A percentile compares a stretch with the other conserved stretches of the same genome.
Conservation (phyloP, 108 stramenopile genomes). For the Epipyxis sp. region DNA sequence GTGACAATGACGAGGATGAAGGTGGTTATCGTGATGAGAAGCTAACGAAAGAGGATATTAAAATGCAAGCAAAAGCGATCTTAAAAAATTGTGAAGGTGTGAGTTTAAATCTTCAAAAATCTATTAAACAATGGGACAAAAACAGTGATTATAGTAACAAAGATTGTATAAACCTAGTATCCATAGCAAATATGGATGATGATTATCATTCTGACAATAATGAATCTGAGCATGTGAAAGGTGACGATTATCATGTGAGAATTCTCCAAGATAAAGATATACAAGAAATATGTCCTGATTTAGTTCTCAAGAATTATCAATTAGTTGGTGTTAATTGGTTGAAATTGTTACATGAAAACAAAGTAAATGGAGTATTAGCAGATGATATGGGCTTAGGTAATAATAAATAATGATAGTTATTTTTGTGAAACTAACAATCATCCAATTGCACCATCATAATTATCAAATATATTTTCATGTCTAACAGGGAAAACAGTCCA, state of each 20-base stretch:
- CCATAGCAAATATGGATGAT: not conserved
- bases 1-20: conserved; percentile 1
- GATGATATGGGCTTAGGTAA: conserved; percentile 32
- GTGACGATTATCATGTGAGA: not conserved
- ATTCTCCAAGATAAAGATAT: conserved; percentile 10
- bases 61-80: not conserved
- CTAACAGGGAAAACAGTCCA: conserved; percentile 59
- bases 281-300: not conserved
- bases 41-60: not conserved
- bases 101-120: not conserved
- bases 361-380: conserved; percentile 30
- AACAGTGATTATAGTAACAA: not conserved
- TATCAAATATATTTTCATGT: too few species aligned
- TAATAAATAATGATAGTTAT: not conserved
- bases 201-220: not conserved
- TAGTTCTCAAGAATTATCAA: conserved; percentile 44
- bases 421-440: conserved; percentile 41
- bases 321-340: conserved; percentile 58
- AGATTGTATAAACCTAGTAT: not conserved
- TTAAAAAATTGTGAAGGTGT: not conserved
- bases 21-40: not conserved
- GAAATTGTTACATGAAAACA: conserved; percentile 40
- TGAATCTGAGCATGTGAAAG: not conserved
- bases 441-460: conserved; percentile 52
- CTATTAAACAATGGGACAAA: not conserved